Percentiles rank a stretch among this genome's conserved stretches.
Conservation (phyloP, 176 grass and related monocot genomes). For the Aegilops tauschii region DNA sequence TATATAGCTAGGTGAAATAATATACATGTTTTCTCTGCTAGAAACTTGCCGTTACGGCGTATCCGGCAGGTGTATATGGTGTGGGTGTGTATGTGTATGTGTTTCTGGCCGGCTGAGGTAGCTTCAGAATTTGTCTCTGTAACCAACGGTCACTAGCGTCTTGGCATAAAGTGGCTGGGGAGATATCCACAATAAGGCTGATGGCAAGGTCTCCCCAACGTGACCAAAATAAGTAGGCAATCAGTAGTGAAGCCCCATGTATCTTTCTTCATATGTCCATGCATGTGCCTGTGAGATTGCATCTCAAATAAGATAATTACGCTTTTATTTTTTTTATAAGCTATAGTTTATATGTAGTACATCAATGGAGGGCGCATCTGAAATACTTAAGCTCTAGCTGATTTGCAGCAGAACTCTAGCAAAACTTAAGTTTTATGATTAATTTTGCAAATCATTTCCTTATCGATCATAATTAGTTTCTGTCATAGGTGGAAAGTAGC, state of each 20-base stretch:
- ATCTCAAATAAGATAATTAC: neutral
- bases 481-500: neutral
- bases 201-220: constrained; percentile 19
- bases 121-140: neutral
- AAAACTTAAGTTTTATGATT: neutral
- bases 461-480: neutral
- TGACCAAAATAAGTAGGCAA: neutral
- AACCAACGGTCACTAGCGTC: neutral
- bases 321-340: neutral
- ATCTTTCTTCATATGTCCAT: constrained; percentile 17
- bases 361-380: no score
- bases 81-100: neutral
- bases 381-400: no score
- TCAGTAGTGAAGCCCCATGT: neutral
- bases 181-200: neutral
- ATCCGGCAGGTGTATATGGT: neutral
- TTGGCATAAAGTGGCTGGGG: neutral
- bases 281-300: neutral
- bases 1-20: neutral
- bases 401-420: neutral
- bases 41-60: neutral
- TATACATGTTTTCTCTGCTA: constrained; percentile 12
- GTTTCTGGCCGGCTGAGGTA: neutral
- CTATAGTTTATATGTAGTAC: neutral
- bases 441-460: neutral